Evolutionary conservation across 768 basidiomycete species (phyloP).

Genomic region (Porpolomopsis calyptriformis): DNA sequence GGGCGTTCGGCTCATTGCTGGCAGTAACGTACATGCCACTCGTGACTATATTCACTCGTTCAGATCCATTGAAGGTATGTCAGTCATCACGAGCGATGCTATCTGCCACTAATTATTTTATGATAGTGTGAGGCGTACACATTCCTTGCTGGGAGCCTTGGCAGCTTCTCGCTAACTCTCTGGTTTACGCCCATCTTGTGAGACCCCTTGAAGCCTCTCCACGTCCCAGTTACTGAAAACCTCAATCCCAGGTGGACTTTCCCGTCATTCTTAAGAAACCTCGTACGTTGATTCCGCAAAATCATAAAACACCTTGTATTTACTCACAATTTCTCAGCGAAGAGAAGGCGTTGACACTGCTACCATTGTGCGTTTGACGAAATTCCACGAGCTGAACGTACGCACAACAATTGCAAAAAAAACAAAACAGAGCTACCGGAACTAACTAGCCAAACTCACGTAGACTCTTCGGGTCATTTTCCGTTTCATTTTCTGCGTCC

Average conservation of each 20-base stretch:
- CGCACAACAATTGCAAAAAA: constrained; percentile 19
- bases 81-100: constrained; percentile 1
- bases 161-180: constrained; percentile 57
- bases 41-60: constrained; percentile 52
- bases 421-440: too few relatives aligned
- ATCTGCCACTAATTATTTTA: constrained; percentile 5
- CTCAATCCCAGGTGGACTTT: constrained; percentile 44
- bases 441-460: background rate
- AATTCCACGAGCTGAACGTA: constrained; percentile 77
- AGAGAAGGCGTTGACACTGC: constrained; percentile 49
- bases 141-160: constrained; percentile 59
- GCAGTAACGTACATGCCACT: constrained; percentile 61
- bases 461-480: constrained; percentile 64
- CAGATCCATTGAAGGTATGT: constrained; percentile 47
- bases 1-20: constrained; percentile 53
- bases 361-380: constrained; percentile 63
- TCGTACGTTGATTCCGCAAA: constrained; percentile 35
- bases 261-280: constrained; percentile 47
- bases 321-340: constrained; percentile 11
- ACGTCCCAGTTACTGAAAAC: constrained; percentile 3
- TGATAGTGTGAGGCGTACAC: constrained; percentile 58
- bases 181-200: constrained; percentile 67
- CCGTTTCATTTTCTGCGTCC: constrained; percentile 60
- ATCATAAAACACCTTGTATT: background rate
- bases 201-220: constrained; percentile 16